Conservation (phyloP, 495 filamentous ascomycete genomes). For the Halenospora varia region DNA sequence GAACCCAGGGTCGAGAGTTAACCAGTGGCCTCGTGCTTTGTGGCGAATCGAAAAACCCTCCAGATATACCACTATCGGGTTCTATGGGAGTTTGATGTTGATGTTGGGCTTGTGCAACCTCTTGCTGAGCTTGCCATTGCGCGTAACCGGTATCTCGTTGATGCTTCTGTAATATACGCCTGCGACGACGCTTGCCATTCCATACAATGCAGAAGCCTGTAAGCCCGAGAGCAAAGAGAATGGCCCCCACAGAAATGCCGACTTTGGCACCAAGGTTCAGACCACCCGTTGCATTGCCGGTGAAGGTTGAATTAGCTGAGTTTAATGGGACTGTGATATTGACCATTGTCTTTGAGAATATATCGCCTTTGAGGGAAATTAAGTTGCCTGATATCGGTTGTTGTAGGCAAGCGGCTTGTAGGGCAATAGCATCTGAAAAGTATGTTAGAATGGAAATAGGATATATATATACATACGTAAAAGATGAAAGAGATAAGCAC, state of each 20-base stretch:
- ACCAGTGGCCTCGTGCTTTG: slow-evolving; percentile 18
- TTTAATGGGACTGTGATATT: slow-evolving; percentile 33
- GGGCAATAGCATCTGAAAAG: slow-evolving; percentile 36
- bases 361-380: slow-evolving; percentile 41
- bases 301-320: background rate
- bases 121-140: slow-evolving; percentile 6
- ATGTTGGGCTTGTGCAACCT: background rate
- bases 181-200: slow-evolving; percentile 41
- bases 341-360: slow-evolving; percentile 40
- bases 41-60: slow-evolving; percentile 23
- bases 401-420: slow-evolving; percentile 46
- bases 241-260: slow-evolving; percentile 45
- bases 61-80: no score
- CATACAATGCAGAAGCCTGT: slow-evolving; percentile 42
- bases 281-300: slow-evolving; percentile 23
- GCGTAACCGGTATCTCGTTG: slow-evolving; percentile 15
- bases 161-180: slow-evolving; percentile 8
- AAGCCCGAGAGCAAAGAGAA: slow-evolving; percentile 38
- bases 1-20: background rate
- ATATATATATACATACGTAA: no score
- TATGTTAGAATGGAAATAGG: no score
- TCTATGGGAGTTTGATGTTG: background rate
- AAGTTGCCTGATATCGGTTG: slow-evolving; percentile 35
- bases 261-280: slow-evolving; percentile 45
- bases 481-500: no score